Percentiles rank a stretch among this genome's conserved stretches.
Evolutionary conservation across 306 rosid genomes (phyloP).

Genomic region (Glycine tomentella): DNA sequence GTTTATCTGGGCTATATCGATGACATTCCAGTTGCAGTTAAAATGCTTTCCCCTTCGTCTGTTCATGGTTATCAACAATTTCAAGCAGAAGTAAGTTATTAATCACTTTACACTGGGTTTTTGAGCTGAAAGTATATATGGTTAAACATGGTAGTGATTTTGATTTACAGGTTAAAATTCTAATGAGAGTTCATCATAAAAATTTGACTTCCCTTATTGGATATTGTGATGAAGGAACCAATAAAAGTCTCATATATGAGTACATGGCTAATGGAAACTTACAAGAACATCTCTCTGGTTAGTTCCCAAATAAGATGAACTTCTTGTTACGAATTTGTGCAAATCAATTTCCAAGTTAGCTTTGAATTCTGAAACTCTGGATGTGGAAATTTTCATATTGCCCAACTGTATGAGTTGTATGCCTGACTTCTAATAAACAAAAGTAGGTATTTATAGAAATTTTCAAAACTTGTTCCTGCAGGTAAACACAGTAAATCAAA

Average conservation of each 20-base stretch:
- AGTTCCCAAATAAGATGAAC: not conserved
- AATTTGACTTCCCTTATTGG: conserved; percentile 50
- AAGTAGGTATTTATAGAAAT: not conserved
- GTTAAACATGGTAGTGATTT: not conserved
- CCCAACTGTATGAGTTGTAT: not conserved
- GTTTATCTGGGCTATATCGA: conserved; percentile 51
- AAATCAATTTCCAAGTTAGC: not conserved
- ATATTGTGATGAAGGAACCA: conserved; percentile 45
- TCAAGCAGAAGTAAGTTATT: conserved; percentile 56
- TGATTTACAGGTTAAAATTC: conserved; percentile 35
- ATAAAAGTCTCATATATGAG: conserved; percentile 49
- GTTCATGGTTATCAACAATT: conserved; percentile 59
- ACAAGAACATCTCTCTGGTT: conserved; percentile 47
- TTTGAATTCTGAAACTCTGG: not conserved
- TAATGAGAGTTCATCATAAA: conserved; percentile 51
- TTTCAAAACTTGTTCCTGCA: not conserved
- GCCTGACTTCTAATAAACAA: not conserved
- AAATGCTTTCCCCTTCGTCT: conserved; percentile 59
- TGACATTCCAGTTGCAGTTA: conserved; percentile 58
- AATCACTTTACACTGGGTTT: not conserved
- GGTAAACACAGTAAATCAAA: not conserved
- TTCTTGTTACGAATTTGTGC: not conserved
- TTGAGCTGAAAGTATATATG: not conserved
- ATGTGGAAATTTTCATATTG: not conserved
- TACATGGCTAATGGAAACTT: conserved; percentile 49